Evolutionary conservation across 2,329 filamentous ascomycete genomes (phyloP), one percentile per base, ranked within the genome.

Genomic region (Trichoderma polysporum): DNA sequence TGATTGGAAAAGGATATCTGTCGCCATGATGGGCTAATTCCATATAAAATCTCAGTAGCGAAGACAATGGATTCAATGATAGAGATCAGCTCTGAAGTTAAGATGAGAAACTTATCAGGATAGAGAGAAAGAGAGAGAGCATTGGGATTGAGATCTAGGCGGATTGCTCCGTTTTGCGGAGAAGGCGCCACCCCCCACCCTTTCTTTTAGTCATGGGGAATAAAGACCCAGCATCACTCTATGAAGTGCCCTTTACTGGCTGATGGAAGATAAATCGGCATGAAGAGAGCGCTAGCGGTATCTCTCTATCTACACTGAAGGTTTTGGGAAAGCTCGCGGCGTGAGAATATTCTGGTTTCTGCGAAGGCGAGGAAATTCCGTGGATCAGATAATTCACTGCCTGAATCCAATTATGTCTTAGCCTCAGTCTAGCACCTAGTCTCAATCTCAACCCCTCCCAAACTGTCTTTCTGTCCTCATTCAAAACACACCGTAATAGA

Each of bases 1-100:
- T 13, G 69, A 71, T 13, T 63, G 49, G 60, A 73, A 72, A 19
- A 73, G 63, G 2, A 73, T 69, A 2, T 69, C 63, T 2, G 65
- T 50, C 17, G 66, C 39, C 66, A 67, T 67, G 45, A 31, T 22
- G n/a, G 35, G 19, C 9, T 9, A 33, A n/a, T 9, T 17, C 19
- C 10, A 25, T 15, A n/a, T 29, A 54, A 25, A n/a, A 1, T 47
- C 35, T 15, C 27, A 35, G 13, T 7, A 9, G 4, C 19, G 39
- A 13, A 45, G 22, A 39, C 2, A 15, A 22, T 31, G 12, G 5
- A 17, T 19, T n/a, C 12, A 52, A 52, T 19, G 59, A 27, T 29
- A 39, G 10, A 62, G 27, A 10, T 29, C 19, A 19, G 13, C 0
- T 31, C 5, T 4, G 10, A 15, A 15, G 5, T 63, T 2, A 17